phyloP scores from a whole-genome alignment of 2,329 filamentous ascomycete genomes.

The Erysiphe neolycopersici region DNA sequence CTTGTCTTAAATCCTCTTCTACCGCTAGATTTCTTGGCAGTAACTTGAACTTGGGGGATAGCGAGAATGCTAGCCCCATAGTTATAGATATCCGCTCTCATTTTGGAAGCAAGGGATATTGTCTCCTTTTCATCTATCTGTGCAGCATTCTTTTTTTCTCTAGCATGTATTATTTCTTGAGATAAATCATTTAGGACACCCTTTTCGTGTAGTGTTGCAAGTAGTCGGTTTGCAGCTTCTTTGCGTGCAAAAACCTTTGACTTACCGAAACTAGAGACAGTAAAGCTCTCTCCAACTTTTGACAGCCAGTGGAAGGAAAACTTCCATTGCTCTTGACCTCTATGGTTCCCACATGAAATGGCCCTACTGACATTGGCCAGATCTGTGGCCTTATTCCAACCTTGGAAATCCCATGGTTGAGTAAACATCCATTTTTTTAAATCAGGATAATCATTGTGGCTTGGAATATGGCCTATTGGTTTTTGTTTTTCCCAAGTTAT shows the following conservation, averaged over 20 bases:
- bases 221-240: neutral
- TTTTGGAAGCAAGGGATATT: neutral
- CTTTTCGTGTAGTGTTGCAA: neutral
- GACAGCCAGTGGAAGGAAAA: neutral
- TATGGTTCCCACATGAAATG: no score
- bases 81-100: neutral
- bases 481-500: neutral
- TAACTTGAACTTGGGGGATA: neutral
- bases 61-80: neutral
- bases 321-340: neutral
- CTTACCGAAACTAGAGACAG: neutral
- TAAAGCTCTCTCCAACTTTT: neutral
- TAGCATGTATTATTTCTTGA: neutral
- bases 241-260: neutral
- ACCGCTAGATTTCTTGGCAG: neutral
- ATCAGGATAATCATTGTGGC: neutral
- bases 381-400: neutral
- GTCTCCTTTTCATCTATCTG: neutral
- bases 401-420: neutral
- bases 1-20: neutral
- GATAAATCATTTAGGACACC: neutral
- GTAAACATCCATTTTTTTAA: neutral
- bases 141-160: neutral
- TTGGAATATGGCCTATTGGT: neutral
- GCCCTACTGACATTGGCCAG: neutral